phyloP scores from a whole-genome alignment of 495 filamentous ascomycete genomes.

The Aspergillus panamensis region DNA sequence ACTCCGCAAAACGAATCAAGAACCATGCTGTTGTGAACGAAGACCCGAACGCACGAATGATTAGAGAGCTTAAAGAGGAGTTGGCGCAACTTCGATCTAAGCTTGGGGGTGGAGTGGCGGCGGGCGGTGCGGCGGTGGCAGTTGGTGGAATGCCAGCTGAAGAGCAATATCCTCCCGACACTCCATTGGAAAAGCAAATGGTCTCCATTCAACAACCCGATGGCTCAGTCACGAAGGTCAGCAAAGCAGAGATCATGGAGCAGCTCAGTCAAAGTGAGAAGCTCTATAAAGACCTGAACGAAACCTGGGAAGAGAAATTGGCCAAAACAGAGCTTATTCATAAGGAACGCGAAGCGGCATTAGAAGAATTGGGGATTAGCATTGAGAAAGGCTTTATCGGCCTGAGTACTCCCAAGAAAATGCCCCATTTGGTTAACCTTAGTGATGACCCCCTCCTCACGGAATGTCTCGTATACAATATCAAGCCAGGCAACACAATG shows the following conservation, averaged over 20 bases:
- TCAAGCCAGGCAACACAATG: slow-evolving; percentile 89
- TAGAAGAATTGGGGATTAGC: slow-evolving; percentile 96
- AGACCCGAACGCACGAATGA: slow-evolving; percentile 98
- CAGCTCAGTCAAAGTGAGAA: slow-evolving; percentile 96
- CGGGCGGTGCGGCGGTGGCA: slow-evolving; percentile 37
- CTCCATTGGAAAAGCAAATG: slow-evolving; percentile 90
- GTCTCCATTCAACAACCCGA: slow-evolving; percentile 88
- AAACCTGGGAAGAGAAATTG: slow-evolving; percentile 98
- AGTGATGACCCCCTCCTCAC: slow-evolving; percentile 94
- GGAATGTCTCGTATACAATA: slow-evolving; percentile 96
- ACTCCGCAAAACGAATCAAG: slow-evolving; percentile 98
- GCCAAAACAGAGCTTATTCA: slow-evolving; percentile 94
- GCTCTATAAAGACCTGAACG: slow-evolving; percentile 91
- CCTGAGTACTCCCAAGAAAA: slow-evolving; percentile 93
- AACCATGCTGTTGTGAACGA: slow-evolving; percentile 99
- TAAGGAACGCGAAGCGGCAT: slow-evolving; percentile 90
- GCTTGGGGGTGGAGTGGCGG: slow-evolving; percentile 59
- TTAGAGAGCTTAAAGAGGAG: slow-evolving; percentile 95
- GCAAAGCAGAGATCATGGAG: slow-evolving; percentile 96
- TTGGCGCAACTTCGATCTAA: slow-evolving; percentile 82
- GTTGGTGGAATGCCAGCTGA: slow-evolving; percentile 51
- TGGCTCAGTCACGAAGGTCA: slow-evolving; percentile 88
- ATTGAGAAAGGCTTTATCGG: slow-evolving; percentile 98
- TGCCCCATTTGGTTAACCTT: slow-evolving; percentile 97
- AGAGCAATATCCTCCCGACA: slow-evolving; percentile 85